Conservation (phyloP, 208 protist genomes). For the Acanthamoeba triangularis region DNA sequence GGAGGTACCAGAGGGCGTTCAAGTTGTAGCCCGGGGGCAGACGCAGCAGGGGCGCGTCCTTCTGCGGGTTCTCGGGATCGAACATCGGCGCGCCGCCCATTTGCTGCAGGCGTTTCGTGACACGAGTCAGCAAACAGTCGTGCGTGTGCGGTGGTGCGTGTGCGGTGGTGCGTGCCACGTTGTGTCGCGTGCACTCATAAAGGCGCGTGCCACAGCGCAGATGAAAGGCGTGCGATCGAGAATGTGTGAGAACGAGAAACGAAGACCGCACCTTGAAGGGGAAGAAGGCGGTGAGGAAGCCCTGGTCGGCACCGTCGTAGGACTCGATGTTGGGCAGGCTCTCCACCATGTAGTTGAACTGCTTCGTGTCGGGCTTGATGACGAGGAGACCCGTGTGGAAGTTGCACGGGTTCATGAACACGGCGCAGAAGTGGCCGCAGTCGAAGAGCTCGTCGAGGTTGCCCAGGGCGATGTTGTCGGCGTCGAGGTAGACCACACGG, state of each 20-base stretch:
- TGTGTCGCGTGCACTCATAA: too few species aligned
- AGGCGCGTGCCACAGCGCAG: too few species aligned
- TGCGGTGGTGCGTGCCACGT: too few species aligned
- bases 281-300: conserved; percentile 70
- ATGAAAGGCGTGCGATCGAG: neutral
- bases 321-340: neutral
- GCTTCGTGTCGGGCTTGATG: conserved; percentile 49
- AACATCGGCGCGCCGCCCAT: conserved; percentile 50
- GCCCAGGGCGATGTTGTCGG: conserved; percentile 84
- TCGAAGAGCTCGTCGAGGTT: conserved; percentile 87
- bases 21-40: conserved; percentile 69
- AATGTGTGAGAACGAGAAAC: neutral
- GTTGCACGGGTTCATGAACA: conserved; percentile 89
- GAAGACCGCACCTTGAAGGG: neutral
- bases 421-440: conserved; percentile 89
- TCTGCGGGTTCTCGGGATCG: conserved; percentile 18
- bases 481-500: conserved; percentile 86
- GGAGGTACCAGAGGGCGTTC: conserved; percentile 43
- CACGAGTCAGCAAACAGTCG: too few species aligned
- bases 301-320: conserved; percentile 72
- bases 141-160: too few species aligned
- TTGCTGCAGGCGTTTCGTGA: too few species aligned
- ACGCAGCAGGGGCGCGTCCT: conserved; percentile 45
- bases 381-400: conserved; percentile 87
- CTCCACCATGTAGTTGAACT: conserved; percentile 59